A percentile compares a stretch with the other conserved stretches of the same genome.
Evolutionary conservation across 441 rosid genomes (phyloP).

Genomic region (Gossypium laxum): DNA sequence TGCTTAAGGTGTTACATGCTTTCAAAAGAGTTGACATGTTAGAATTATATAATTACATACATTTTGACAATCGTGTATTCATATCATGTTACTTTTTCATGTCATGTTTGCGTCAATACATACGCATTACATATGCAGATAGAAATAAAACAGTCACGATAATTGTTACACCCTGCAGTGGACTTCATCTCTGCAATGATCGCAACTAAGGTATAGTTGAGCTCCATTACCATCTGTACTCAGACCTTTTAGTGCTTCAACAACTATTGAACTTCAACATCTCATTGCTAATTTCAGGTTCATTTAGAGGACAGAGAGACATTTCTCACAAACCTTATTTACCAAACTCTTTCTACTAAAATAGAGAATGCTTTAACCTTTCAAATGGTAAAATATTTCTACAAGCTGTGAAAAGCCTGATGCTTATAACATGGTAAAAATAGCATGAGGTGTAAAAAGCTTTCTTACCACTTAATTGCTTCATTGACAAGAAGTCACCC

Average conservation of each 20-base stretch:
- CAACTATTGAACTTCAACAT: not conserved
- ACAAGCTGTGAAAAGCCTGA: not conserved
- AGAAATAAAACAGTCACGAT: not conserved
- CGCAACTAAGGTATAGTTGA: not conserved
- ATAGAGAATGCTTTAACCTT: not conserved
- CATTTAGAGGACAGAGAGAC: not conserved
- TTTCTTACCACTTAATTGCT: not conserved
- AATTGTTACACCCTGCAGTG: not conserved
- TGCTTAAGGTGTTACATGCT: not conserved
- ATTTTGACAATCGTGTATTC: not conserved
- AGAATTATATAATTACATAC: not conserved
- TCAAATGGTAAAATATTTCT: not conserved
- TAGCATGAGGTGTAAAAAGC: not conserved
- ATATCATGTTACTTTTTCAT: not conserved
- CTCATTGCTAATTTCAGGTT: conserved; percentile 5
- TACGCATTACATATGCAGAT: not conserved
- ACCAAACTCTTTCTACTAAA: not conserved
- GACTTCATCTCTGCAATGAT: not conserved
- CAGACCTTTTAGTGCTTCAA: not conserved
- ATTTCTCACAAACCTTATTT: not conserved
- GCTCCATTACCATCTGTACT: not conserved
- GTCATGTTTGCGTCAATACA: not conserved
- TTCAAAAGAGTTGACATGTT: not conserved
- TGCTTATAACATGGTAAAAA: not conserved
- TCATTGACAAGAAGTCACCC: not conserved